Conservation (phyloP, 192 early-diverging fungal genomes). For the Dissophora globulifera region DNA sequence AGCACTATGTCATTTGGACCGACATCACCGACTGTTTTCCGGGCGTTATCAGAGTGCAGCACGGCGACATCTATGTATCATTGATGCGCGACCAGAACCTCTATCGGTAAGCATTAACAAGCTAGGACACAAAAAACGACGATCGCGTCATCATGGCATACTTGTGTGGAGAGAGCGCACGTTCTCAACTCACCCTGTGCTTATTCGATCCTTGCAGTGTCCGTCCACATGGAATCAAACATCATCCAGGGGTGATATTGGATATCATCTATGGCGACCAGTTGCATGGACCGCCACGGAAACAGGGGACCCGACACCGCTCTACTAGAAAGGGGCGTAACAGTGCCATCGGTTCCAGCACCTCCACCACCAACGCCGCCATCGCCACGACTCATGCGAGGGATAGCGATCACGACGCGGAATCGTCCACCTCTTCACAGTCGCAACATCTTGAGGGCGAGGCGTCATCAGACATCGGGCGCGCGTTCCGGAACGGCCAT, state of each 20-base stretch:
- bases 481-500: too few species aligned
- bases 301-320: not conserved
- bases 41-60: slow-evolving; percentile 15
- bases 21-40: slow-evolving; percentile 41
- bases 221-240: slow-evolving; percentile 9
- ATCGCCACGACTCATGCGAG: too few species aligned
- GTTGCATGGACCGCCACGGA: not conserved
- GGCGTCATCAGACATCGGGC: too few species aligned
- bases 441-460: too few species aligned
- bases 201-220: not conserved
- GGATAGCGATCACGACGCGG: too few species aligned
- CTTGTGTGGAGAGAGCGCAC: too few species aligned
- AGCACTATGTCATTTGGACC: slow-evolving; percentile 32
- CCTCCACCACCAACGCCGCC: too few species aligned
- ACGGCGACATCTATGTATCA: slow-evolving; percentile 21
- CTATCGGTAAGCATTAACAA: slow-evolving; percentile 18
- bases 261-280: slow-evolving; percentile 9
- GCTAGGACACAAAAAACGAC: too few species aligned
- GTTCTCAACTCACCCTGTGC: not conserved
- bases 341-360: too few species aligned
- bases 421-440: too few species aligned
- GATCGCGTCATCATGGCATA: too few species aligned
- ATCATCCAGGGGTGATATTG: slow-evolving; percentile 12
- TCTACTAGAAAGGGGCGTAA: not conserved
- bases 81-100: slow-evolving; percentile 14